Conservation (phyloP, 2,329 filamentous ascomycete genomes). For the Xylaria sp. region DNA sequence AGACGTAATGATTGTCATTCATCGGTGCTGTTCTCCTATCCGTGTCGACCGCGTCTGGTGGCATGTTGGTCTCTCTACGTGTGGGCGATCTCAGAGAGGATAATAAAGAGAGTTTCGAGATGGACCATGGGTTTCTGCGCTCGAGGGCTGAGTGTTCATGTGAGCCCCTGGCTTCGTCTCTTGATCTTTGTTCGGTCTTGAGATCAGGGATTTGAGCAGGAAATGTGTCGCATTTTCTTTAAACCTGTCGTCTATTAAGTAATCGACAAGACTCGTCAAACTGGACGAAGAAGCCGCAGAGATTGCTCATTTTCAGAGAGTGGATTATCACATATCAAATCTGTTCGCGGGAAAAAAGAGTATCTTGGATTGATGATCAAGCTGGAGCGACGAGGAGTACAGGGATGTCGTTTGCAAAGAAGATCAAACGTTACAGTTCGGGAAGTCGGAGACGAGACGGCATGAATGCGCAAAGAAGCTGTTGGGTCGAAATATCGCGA, state of each 20-base stretch:
- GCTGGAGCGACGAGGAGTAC: background rate
- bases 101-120: background rate
- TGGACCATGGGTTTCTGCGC: slow-evolving; percentile 5
- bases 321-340: background rate
- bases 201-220: background rate
- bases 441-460: background rate
- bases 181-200: background rate
- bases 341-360: background rate
- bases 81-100: background rate
- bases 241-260: background rate
- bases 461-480: background rate
- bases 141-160: background rate
- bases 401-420: background rate
- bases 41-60: slow-evolving; percentile 8
- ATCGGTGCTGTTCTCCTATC: background rate
- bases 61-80: background rate
- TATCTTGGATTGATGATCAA: background rate
- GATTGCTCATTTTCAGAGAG: background rate
- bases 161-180: background rate
- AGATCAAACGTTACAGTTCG: background rate
- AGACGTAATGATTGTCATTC: slow-evolving; percentile 13
- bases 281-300: background rate
- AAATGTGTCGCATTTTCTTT: background rate
- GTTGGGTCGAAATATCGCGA: background rate
- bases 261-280: background rate